These are phyloP conservation scores for Piper longum DNA, from an alignment of 164 flowering plant genomes.

Conservation along the genomic window DNA sequence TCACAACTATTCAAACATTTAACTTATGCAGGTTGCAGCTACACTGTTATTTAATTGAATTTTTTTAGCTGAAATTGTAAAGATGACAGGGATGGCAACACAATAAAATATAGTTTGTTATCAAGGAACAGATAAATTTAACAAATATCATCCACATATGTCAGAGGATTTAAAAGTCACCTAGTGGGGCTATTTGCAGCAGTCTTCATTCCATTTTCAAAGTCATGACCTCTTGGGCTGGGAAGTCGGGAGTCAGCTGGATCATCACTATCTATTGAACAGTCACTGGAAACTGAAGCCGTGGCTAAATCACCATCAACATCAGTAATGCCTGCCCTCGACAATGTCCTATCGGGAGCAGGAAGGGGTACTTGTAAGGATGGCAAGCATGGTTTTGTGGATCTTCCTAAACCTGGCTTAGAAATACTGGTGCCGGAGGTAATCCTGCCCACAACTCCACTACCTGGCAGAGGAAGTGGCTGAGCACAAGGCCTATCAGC, in stretches of 20 bases:
- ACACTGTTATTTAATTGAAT: too few species aligned
- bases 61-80: background rate
- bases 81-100: background rate
- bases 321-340: constrained; percentile 35
- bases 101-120: background rate
- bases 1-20: too few species aligned
- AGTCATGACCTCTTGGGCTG: constrained; percentile 56
- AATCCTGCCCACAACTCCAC: constrained; percentile 28
- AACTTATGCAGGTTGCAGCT: background rate
- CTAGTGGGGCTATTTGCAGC: constrained; percentile 56
- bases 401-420: constrained; percentile 35
- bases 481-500: constrained; percentile 64
- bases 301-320: constrained; percentile 50
- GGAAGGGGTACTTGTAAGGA: constrained; percentile 48
- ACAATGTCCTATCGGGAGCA: constrained; percentile 33
- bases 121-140: background rate
- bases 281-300: constrained; percentile 62
- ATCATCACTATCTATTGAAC: constrained; percentile 73
- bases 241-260: constrained; percentile 43
- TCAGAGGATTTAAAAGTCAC: constrained; percentile 17
- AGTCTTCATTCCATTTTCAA: constrained; percentile 43
- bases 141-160: background rate
- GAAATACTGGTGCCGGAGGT: constrained; percentile 49
- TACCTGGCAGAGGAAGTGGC: constrained; percentile 77
- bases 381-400: constrained; percentile 20